phyloP scores from a whole-genome alignment of 2,329 filamentous ascomycete genomes.

The Fusarium ambrosium region DNA sequence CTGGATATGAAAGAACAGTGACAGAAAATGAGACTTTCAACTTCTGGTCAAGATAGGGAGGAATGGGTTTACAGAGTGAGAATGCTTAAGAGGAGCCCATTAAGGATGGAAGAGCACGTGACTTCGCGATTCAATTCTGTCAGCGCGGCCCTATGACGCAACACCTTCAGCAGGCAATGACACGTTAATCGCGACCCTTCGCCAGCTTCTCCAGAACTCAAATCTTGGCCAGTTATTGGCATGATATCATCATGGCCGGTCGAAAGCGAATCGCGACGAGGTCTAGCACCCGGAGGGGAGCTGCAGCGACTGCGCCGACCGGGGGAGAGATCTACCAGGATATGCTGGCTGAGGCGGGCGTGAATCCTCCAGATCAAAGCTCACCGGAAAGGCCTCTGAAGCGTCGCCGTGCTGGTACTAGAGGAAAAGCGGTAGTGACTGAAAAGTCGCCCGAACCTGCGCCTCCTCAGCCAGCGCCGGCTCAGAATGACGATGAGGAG shows the following conservation, averaged over 20 bases:
- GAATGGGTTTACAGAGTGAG: neutral
- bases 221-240: neutral
- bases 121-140: constrained; percentile 28
- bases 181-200: constrained; percentile 26
- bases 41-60: neutral
- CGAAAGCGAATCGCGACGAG: constrained; percentile 47
- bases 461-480: neutral
- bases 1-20: neutral
- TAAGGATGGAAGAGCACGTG: constrained; percentile 19
- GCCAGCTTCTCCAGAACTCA: constrained; percentile 9
- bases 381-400: constrained; percentile 58
- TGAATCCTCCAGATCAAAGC: constrained; percentile 46
- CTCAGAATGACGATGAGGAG: constrained; percentile 41
- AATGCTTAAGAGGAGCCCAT: neutral
- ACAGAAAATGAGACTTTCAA: neutral
- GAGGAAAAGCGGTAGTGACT: constrained; percentile 1
- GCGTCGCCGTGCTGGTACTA: constrained; percentile 49
- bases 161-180: constrained; percentile 30
- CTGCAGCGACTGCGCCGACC: constrained; percentile 30
- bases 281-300: constrained; percentile 37
- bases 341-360: constrained; percentile 65
- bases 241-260: constrained; percentile 49
- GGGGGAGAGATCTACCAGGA: constrained; percentile 60
- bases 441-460: neutral
- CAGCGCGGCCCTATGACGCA: constrained; percentile 45